phyloP scores from a whole-genome alignment of 352 stramenopile genomes.

The Globisporangium viniferum region DNA sequence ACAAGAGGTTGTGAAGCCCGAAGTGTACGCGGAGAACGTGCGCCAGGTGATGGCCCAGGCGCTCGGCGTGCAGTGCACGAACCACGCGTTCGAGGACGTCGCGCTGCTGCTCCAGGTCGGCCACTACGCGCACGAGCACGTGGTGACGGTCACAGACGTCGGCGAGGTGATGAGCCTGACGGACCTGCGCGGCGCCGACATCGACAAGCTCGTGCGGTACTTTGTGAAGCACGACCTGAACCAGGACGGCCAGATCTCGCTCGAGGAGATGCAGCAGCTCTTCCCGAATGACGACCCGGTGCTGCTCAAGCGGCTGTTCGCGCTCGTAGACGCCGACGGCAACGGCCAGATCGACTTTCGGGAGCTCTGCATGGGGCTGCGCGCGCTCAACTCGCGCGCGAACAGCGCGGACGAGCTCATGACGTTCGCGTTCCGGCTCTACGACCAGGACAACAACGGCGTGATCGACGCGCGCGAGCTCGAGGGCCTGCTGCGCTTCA shows the following conservation, averaged over 20 bases:
- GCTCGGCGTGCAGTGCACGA: conserved; percentile 52
- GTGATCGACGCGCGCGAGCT: conserved; percentile 49
- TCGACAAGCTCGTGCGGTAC: conserved; percentile 52
- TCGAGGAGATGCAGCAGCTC: conserved; percentile 52
- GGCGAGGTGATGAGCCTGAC: conserved; percentile 52
- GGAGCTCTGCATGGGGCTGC: conserved; percentile 63
- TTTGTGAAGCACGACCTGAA: conserved; percentile 55
- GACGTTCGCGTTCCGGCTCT: conserved; percentile 60
- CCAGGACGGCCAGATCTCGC: conserved; percentile 60
- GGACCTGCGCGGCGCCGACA: conserved; percentile 35
- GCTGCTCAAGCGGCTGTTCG: conserved; percentile 55
- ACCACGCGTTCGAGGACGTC: conserved; percentile 76
- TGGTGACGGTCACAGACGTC: conserved; percentile 56
- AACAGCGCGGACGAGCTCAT: conserved; percentile 38
- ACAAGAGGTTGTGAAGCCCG: conserved; percentile 36
- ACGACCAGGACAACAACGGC: conserved; percentile 60
- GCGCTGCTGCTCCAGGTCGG: conserved; percentile 52
- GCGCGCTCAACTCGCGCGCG: conserved; percentile 39
- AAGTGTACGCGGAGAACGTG: conserved; percentile 59
- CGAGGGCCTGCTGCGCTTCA: conserved; percentile 46
- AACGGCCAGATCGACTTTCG: conserved; percentile 72
- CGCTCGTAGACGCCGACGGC: conserved; percentile 55
- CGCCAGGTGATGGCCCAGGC: conserved; percentile 50
- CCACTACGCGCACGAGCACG: conserved; percentile 55
- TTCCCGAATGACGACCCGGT: conserved; percentile 46